Base-by-base conservation (phyloP, 164 flowering plant species). In the Sedum album region DNA sequence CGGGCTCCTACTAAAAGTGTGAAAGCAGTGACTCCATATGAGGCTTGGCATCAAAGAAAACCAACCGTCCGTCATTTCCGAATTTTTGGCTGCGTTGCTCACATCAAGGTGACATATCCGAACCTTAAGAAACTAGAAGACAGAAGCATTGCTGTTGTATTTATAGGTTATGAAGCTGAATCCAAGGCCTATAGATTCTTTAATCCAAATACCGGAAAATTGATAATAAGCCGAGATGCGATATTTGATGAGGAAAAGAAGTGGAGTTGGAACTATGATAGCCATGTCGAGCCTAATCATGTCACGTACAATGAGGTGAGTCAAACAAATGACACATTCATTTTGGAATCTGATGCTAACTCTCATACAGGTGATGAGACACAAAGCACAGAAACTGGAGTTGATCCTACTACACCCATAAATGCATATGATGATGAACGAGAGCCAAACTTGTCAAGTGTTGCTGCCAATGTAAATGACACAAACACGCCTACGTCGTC, bases 1-100 rank as follows among this genome's bases (percentile, higher is more conserved):
- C 62, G 23, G 14, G 26, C 25, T 9, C 62, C 62, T 9, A 17
- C 21, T 4, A 57, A 30, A 57, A 57, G 62, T 20, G 14, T 57
- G 23, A 30, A 57, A 10, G 62, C 14, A 23, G 62, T 25, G 14
- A 57, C 23, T 23, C 62, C 62, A 57, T 20, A 17, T 57, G 23
- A 57, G 23, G 31, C 26, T 17, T 57, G 62, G 62, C 31, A 57
- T 57, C 30, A 30, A 17, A 25, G 62, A 17, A 57, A 20, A 30
- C 62, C 62, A 57, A 57, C 30, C 31, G 62, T 57, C 14, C 62
- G 62, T 10, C 62, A 57, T 20, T 17, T 57, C 14, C 62, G 62
- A 25, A 57, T 20, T 20, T 57, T 57, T 57, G 62, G 62, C 62
- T 57, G 62, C 62, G 31, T 57, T 20, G 62, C 62, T 17, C 31